Percentiles rank a stretch among this genome's conserved stretches.
Evolutionary conservation across 768 basidiomycete genomes (phyloP).

Genomic region (Trametes elegans): DNA sequence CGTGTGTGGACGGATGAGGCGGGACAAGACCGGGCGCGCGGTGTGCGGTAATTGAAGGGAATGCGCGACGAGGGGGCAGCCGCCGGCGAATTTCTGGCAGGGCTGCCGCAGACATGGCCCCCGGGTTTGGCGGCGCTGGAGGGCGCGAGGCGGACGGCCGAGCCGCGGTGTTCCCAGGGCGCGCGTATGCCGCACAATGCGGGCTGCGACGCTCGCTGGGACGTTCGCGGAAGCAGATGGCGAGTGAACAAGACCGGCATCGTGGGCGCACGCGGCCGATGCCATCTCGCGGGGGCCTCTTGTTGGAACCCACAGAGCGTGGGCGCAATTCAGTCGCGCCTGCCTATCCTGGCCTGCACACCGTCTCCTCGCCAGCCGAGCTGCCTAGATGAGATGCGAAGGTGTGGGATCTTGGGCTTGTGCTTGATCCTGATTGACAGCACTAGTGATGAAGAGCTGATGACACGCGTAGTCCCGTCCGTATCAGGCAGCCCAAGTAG

Average conservation of each 20-base stretch:
- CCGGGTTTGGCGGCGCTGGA: neutral
- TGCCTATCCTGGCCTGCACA: neutral
- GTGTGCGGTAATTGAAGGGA: neutral
- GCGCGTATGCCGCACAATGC: no score
- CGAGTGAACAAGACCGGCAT: neutral
- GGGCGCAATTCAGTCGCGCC: no score
- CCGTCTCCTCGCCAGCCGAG: neutral
- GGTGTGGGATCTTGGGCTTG: neutral
- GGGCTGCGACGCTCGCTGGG: neutral
- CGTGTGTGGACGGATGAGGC: neutral
- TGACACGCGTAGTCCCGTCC: neutral
- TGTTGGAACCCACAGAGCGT: no score
- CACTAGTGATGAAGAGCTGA: neutral
- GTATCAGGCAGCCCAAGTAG: no score
- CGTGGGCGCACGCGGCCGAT: no score
- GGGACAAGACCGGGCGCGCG: neutral
- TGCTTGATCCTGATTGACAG: slow-evolving; percentile 5
- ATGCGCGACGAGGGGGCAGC: neutral
- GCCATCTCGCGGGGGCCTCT: no score
- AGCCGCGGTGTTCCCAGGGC: no score
- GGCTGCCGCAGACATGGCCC: neutral
- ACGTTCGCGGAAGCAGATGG: slow-evolving; percentile 5
- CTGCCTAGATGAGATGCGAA: neutral
- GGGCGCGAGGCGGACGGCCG: no score
- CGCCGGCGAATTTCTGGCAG: neutral